phyloP scores from a whole-genome alignment of 2,329 filamentous ascomycete species.

The Rhynchosporium graminicola region DNA sequence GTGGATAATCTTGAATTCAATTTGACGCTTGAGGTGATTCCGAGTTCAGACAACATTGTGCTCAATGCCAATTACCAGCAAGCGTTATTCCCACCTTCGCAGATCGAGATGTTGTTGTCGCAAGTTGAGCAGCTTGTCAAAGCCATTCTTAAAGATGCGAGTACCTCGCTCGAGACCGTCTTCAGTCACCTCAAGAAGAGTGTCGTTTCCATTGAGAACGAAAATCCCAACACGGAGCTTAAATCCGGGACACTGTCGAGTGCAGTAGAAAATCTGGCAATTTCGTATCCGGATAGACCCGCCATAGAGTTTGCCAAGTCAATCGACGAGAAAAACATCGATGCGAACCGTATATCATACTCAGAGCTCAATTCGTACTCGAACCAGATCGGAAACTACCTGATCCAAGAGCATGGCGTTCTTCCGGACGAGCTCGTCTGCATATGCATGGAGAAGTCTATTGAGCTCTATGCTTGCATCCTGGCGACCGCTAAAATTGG shows the following conservation, averaged over 20 bases:
- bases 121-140: slow-evolving; percentile 61
- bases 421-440: slow-evolving; percentile 62
- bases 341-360: slow-evolving; percentile 59
- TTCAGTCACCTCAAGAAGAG: slow-evolving; percentile 24
- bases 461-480: slow-evolving; percentile 71
- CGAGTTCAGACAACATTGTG: slow-evolving; percentile 49
- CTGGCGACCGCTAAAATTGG: slow-evolving; percentile 74
- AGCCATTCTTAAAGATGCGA: slow-evolving; percentile 41
- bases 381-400: slow-evolving; percentile 61
- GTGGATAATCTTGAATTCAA: slow-evolving; percentile 75
- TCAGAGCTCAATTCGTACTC: slow-evolving; percentile 61
- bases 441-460: slow-evolving; percentile 76
- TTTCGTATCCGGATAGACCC: slow-evolving; percentile 49
- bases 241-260: slow-evolving; percentile 32
- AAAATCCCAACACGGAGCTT: slow-evolving; percentile 20
- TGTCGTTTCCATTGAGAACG: slow-evolving; percentile 38
- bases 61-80: slow-evolving; percentile 57
- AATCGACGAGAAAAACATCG: slow-evolving; percentile 43
- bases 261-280: slow-evolving; percentile 37
- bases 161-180: slow-evolving; percentile 14
- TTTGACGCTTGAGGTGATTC: slow-evolving; percentile 75
- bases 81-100: slow-evolving; percentile 52
- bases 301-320: slow-evolving; percentile 66
- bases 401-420: slow-evolving; percentile 51
- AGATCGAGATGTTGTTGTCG: slow-evolving; percentile 56